Evolutionary conservation across 805 yeast genomes (phyloP).

Genomic region (Peterozyma toletana): DNA sequence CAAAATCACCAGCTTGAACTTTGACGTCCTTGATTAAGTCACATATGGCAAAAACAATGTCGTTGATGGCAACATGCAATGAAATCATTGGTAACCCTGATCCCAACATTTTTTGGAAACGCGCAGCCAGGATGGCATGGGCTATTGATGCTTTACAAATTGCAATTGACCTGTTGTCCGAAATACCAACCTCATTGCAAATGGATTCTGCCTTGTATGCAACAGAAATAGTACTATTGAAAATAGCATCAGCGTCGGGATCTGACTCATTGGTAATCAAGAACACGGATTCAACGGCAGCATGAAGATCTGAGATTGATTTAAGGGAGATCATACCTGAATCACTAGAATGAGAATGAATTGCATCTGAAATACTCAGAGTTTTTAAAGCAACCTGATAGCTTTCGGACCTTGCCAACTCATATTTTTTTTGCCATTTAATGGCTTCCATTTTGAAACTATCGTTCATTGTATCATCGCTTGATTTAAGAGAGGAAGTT

Average conservation of each 20-base stretch:
- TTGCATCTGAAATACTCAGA: slow-evolving; percentile 13
- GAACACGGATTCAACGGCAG: slow-evolving; percentile 40
- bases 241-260: slow-evolving; percentile 31
- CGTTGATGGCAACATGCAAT: slow-evolving; percentile 70
- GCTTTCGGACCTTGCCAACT: slow-evolving; percentile 31
- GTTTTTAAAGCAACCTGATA: slow-evolving; percentile 7
- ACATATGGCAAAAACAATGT: slow-evolving; percentile 59
- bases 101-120: slow-evolving; percentile 62
- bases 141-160: slow-evolving; percentile 58
- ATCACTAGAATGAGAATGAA: slow-evolving; percentile 9
- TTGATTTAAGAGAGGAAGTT: too few species aligned
- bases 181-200: slow-evolving; percentile 17
- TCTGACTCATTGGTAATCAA: slow-evolving; percentile 14
- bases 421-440: slow-evolving; percentile 45
- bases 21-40: slow-evolving; percentile 52
- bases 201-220: slow-evolving; percentile 34
- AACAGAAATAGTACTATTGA: slow-evolving; percentile 43
- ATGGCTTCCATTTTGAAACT: slow-evolving; percentile 27
- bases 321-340: slow-evolving; percentile 41
- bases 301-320: slow-evolving; percentile 36
- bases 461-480: slow-evolving; percentile 21
- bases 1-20: slow-evolving; percentile 18
- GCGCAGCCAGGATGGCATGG: slow-evolving; percentile 67
- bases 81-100: slow-evolving; percentile 63
- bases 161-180: slow-evolving; percentile 17